Evolutionary conservation across 2,329 filamentous ascomycete species (phyloP), one percentile per base, ranked within the genome.

Genomic region (Fonsecaea erecta): DNA sequence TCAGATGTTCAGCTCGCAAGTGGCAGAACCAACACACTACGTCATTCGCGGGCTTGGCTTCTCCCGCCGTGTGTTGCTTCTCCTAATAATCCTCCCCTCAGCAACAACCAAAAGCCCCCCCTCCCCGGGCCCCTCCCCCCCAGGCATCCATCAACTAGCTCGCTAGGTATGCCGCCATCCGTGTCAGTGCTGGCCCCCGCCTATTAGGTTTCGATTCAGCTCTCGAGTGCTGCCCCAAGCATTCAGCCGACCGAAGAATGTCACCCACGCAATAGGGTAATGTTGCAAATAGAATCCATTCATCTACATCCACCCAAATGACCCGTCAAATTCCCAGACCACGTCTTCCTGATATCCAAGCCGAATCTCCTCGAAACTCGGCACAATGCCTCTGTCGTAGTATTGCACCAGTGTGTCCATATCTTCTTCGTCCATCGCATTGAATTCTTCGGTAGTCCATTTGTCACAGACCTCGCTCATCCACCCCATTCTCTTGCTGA

Each of bases 391-490:
- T 21, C 74, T 71, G 35, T 74, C 78, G 71, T 96, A 97, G 75
- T 88, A 93, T n/a, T 83, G 81, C 40, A 98, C 79, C n/a, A 98
- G 81, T 61, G 84, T 85, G 62, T 91, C 88, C 90, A 98, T 96
- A 73, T 93, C 93, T 72, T 89, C 85, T 57, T 95, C 91, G 21
- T 86, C 87, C 84, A 98, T 88, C 35, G 86, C 85, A 71, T 92
- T 93, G 71, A 98, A 85, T 68, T 97, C 90, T 67, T 96, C 89
- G 76, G 96, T 86, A 60, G 84, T 88, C 83, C 94, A 97, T 37
- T 88, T 84, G 72, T 97, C 92, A 79, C 93, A 97, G 37, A 98
- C 91, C 69, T 87, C 89, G 54, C 88, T 92, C 91, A 98, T 98
- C 93, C 90, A 92, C 68, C 21, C 43, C 71, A 72, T 72, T 32